phyloP scores from a whole-genome alignment of 176 grass and related monocot genomes.

The Phyllostachys edulis region DNA sequence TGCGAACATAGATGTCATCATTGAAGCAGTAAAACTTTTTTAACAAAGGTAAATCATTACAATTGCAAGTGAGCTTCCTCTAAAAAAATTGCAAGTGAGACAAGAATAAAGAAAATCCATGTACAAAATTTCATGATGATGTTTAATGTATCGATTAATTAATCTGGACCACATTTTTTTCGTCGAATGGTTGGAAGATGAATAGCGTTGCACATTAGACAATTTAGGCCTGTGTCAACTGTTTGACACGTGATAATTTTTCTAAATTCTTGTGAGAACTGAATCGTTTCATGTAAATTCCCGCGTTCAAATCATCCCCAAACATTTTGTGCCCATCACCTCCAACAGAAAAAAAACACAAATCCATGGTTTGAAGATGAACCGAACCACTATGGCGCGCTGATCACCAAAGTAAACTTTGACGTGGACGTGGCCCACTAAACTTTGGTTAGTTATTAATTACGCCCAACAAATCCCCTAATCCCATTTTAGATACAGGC shows the following conservation, averaged over 20 bases:
- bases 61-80: not conserved
- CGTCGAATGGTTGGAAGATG: not conserved
- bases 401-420: not conserved
- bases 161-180: not conserved
- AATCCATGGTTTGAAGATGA: not conserved
- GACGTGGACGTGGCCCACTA: not conserved
- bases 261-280: not conserved
- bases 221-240: not conserved
- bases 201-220: not conserved
- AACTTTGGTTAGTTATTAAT: not conserved
- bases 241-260: not conserved
- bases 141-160: not conserved
- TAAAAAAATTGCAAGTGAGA: not conserved
- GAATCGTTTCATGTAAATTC: not conserved
- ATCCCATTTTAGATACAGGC: not conserved
- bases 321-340: not conserved
- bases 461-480: not conserved
- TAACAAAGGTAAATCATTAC: not conserved
- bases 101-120: not conserved
- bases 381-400: not conserved
- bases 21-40: not conserved
- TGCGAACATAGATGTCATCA: not conserved
- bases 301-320: not conserved
- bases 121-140: not conserved
- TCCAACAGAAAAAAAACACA: not conserved